Percentiles rank a stretch among this genome's conserved stretches.
These are phyloP conservation scores for Saccharomyces hybrid DNA, from an alignment of 1,139 yeast genomes.

Conservation along the genomic window DNA sequence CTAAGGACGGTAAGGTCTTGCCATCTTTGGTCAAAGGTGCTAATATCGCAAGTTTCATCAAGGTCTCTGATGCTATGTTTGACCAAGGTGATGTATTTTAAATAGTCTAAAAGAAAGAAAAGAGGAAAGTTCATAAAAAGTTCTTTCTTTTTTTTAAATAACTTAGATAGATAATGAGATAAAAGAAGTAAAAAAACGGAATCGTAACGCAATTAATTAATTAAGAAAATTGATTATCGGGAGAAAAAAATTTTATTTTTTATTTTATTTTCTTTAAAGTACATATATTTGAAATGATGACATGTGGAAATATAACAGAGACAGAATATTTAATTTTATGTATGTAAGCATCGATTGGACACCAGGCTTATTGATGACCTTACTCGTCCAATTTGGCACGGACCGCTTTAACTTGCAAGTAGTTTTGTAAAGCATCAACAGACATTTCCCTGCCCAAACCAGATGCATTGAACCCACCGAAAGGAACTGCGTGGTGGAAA, in stretches of 20 bases:
- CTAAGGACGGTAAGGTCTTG: constrained; percentile 59
- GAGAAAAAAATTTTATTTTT: neutral
- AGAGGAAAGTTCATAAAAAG: neutral
- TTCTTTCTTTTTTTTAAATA: neutral
- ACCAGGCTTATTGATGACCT: neutral
- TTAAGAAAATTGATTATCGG: neutral
- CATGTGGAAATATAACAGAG: neutral
- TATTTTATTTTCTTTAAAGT: neutral
- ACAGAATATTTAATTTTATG: neutral
- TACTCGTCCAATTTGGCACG: constrained; percentile 33
- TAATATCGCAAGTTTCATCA: constrained; percentile 96
- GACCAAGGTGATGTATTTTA: constrained; percentile 83
- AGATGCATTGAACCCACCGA: constrained; percentile 55
- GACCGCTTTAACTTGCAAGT: constrained; percentile 54
- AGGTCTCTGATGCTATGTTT: constrained; percentile 97
- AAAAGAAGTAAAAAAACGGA: neutral
- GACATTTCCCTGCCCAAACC: constrained; percentile 69
- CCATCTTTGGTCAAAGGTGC: constrained; percentile 98
- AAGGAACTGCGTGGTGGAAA: constrained; percentile 44
- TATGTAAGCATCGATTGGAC: neutral
- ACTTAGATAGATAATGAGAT: neutral
- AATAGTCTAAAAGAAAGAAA: constrained; percentile 1
- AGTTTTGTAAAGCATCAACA: constrained; percentile 50
- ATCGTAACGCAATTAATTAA: neutral
- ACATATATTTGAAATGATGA: neutral